Evolutionary conservation across 1,284 basidiomycete genomes (phyloP).

Genomic region (Coniferiporia sulphurascens): DNA sequence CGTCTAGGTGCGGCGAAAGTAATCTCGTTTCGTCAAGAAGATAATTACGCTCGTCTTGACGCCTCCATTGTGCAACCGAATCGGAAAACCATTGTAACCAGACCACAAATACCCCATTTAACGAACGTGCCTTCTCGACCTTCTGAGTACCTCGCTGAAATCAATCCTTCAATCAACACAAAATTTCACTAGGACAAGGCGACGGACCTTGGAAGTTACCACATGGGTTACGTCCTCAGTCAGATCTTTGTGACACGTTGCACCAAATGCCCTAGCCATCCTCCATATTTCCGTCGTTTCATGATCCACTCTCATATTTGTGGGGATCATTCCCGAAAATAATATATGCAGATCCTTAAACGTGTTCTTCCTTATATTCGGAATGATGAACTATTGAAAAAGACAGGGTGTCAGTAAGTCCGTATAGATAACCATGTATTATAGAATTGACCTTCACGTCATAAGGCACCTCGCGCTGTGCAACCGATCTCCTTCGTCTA

Average conservation of each 20-base stretch:
- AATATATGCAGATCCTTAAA: constrained; percentile 76
- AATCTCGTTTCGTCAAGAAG: constrained; percentile 49
- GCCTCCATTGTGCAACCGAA: constrained; percentile 76
- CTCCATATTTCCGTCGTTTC: constrained; percentile 87
- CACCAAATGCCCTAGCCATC: constrained; percentile 85
- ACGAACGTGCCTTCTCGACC: constrained; percentile 73
- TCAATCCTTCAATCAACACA: constrained; percentile 1
- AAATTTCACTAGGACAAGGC: constrained; percentile 4
- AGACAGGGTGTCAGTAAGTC: constrained; percentile 44
- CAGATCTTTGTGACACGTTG: constrained; percentile 70
- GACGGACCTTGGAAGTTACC: constrained; percentile 74
- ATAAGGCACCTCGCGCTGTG: constrained; percentile 24
- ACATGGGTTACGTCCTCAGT: constrained; percentile 79
- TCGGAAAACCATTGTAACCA: constrained; percentile 88
- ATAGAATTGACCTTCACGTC: constrained; percentile 24
- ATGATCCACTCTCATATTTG: constrained; percentile 58
- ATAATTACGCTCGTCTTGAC: constrained; percentile 70
- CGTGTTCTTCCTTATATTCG: constrained; percentile 69
- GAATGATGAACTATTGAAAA: constrained; percentile 70
- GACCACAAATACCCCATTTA: constrained; percentile 74
- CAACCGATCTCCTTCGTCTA: constrained; percentile 29
- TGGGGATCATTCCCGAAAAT: constrained; percentile 92
- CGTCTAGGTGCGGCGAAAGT: constrained; percentile 25
- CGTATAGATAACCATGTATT: neutral
- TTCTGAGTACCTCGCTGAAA: constrained; percentile 82